phyloP scores from a whole-genome alignment of 192 early-diverging fungal genomes.

The Podila epicladia region DNA sequence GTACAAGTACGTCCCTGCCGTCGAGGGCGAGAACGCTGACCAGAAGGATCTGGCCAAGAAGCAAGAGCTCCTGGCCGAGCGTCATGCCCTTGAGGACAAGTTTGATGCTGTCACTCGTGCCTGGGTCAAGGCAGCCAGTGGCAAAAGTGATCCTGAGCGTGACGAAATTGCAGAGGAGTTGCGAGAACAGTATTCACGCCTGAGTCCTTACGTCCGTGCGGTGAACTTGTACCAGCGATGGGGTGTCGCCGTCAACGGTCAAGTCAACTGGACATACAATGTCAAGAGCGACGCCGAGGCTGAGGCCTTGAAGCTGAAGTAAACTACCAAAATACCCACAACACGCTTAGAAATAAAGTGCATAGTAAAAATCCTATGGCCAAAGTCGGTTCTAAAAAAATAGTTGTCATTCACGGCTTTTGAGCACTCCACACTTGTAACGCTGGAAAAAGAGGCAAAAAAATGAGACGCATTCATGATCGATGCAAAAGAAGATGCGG shows the following conservation, averaged over 20 bases:
- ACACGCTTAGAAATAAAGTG: no score
- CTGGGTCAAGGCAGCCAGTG: constrained; percentile 56
- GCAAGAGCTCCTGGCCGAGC: constrained; percentile 38
- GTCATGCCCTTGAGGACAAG: constrained; percentile 39
- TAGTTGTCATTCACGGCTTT: neutral
- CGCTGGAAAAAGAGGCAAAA: no score
- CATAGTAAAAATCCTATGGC: neutral
- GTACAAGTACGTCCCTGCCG: constrained; percentile 59
- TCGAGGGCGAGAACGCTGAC: constrained; percentile 36
- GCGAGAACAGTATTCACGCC: constrained; percentile 53
- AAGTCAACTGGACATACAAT: constrained; percentile 49
- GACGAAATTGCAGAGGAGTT: constrained; percentile 51
- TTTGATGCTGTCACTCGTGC: constrained; percentile 57
- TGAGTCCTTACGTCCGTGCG: constrained; percentile 58
- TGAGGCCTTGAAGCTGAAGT: neutral
- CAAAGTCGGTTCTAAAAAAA: neutral
- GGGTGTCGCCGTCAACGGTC: constrained; percentile 37
- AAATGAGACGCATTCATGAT: neutral
- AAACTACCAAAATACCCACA: neutral
- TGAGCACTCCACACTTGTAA: neutral
- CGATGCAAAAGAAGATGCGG: neutral
- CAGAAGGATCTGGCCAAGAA: constrained; percentile 58
- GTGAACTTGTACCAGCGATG: constrained; percentile 42
- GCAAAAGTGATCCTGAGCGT: constrained; percentile 49
- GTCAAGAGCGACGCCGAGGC: constrained; percentile 17